Conservation (phyloP, 768 basidiomycete species). For the Symmetrospora coprosmae region DNA sequence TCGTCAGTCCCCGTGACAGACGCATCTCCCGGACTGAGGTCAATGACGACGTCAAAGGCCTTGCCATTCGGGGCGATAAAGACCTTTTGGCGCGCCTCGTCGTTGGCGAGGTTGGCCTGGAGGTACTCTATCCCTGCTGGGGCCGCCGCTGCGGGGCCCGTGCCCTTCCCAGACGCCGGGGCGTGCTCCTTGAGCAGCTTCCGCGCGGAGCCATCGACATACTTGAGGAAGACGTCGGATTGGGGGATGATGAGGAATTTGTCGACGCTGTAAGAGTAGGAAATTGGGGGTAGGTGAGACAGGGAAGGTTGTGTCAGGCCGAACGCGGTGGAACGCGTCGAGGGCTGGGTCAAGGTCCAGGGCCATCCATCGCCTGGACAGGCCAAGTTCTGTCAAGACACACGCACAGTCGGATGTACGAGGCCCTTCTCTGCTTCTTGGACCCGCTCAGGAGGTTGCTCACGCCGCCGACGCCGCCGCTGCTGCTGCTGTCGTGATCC, state of each 20-base stretch:
- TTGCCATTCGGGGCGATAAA: constrained; percentile 1
- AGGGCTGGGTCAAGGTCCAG: too few species aligned
- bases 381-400: too few species aligned
- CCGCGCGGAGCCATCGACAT: background rate
- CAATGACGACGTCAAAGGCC: constrained; percentile 11
- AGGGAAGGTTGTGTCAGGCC: too few species aligned
- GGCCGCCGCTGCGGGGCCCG: constrained; percentile 1
- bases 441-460: too few species aligned
- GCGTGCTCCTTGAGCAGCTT: constrained; percentile 8
- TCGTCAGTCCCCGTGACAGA: background rate
- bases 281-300: too few species aligned
- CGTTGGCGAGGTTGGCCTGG: constrained; percentile 12
- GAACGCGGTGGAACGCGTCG: too few species aligned
- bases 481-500: background rate
- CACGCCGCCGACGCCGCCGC: too few species aligned
- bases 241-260: constrained; percentile 10
- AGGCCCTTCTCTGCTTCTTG: background rate
- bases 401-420: constrained; percentile 5
- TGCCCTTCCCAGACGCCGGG: too few species aligned
- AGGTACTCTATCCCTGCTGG: constrained; percentile 19
- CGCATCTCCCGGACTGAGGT: background rate
- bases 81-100: background rate
- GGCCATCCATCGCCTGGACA: too few species aligned
- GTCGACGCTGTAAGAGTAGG: too few species aligned
- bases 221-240: background rate